Evolutionary conservation across 1,139 yeast species (phyloP).

Genomic region (Candida frijolesensis): DNA sequence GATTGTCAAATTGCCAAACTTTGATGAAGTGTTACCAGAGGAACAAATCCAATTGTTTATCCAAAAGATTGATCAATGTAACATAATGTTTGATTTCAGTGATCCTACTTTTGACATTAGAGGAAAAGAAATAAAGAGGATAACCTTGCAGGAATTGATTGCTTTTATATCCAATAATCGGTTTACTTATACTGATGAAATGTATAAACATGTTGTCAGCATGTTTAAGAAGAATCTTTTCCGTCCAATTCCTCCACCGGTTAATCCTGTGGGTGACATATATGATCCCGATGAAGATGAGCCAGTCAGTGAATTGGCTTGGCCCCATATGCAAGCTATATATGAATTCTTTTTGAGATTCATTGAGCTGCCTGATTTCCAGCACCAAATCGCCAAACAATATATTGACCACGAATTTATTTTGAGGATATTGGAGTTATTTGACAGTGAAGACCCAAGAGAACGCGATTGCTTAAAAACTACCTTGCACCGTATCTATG

Average conservation of each 20-base stretch:
- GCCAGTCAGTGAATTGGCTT: constrained; percentile 92
- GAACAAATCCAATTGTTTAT: constrained; percentile 82
- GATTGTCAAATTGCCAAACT: constrained; percentile 79
- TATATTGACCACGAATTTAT: constrained; percentile 92
- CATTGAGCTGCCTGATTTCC: constrained; percentile 93
- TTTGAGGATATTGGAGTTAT: constrained; percentile 75
- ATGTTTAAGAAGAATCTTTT: constrained; percentile 90
- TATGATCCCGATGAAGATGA: constrained; percentile 99
- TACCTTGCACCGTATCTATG: constrained; percentile 92
- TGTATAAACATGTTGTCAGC: constrained; percentile 83
- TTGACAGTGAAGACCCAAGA: constrained; percentile 95
- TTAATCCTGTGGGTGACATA: constrained; percentile 93
- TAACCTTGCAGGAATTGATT: constrained; percentile 83
- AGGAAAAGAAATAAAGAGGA: constrained; percentile 89
- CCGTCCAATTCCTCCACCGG: constrained; percentile 98
- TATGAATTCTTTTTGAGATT: constrained; percentile 92
- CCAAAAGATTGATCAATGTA: constrained; percentile 92
- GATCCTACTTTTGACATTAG: constrained; percentile 91
- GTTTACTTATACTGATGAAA: constrained; percentile 84
- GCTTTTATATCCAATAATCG: constrained; percentile 83
- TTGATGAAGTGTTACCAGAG: constrained; percentile 87
- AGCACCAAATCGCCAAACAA: constrained; percentile 89
- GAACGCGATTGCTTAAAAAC: constrained; percentile 96
- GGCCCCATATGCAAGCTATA: constrained; percentile 99
- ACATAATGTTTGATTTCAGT: constrained; percentile 87